Conservation (phyloP, 805 yeast species). For the Danielozyma ontarioensis region DNA sequence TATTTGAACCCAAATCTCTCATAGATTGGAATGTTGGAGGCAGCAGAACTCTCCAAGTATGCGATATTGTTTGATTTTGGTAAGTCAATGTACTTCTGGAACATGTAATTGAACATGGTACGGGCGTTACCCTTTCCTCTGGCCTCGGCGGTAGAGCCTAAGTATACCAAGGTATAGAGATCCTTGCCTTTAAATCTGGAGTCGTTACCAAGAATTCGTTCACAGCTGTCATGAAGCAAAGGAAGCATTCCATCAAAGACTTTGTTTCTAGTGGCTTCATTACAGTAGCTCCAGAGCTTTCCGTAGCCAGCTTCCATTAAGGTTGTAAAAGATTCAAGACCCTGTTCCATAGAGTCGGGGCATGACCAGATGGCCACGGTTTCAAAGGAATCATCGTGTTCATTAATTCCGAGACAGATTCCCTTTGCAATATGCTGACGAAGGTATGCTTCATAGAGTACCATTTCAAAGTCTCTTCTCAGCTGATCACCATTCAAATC, state of each 20-base stretch:
- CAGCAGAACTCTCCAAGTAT: conserved; percentile 45
- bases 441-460: conserved; percentile 47
- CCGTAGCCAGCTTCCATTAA: conserved; percentile 51
- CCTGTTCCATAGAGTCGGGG: conserved; percentile 38
- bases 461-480: conserved; percentile 25
- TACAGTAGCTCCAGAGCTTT: conserved; percentile 44
- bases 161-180: conserved; percentile 40
- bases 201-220: conserved; percentile 40
- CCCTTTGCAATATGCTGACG: conserved; percentile 48
- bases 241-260: conserved; percentile 48
- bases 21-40: conserved; percentile 47
- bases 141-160: conserved; percentile 41
- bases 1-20: conserved; percentile 46
- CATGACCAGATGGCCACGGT: conserved; percentile 52
- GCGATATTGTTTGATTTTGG: conserved; percentile 27
- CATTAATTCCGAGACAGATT: conserved; percentile 45
- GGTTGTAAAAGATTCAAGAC: conserved; percentile 42
- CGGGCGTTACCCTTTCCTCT: conserved; percentile 56
- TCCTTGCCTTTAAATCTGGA: conserved; percentile 29
- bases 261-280: conserved; percentile 43
- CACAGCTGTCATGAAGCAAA: conserved; percentile 44
- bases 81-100: conserved; percentile 40
- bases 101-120: conserved; percentile 45
- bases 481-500: conserved; percentile 12
- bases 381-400: conserved; percentile 39